Percentiles rank a stretch among this genome's conserved stretches.
phyloP scores from a whole-genome alignment of 2,329 filamentous ascomycete species.

The Colletotrichum nymphaeae region DNA sequence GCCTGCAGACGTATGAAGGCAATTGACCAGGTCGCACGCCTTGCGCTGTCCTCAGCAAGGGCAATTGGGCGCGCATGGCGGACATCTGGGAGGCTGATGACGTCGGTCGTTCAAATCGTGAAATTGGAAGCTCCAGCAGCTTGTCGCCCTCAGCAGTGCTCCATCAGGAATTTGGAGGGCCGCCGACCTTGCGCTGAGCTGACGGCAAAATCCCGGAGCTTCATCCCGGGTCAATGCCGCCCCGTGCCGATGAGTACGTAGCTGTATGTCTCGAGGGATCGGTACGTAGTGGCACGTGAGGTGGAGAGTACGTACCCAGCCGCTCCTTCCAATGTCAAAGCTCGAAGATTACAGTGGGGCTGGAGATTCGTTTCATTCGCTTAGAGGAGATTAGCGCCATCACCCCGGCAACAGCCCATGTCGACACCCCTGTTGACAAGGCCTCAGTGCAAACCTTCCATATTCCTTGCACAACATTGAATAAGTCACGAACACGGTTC shows the following conservation, averaged over 20 bases:
- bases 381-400: not conserved
- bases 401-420: constrained; percentile 21
- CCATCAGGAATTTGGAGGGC: constrained; percentile 6
- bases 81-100: constrained; percentile 27
- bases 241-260: not conserved
- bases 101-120: constrained; percentile 27
- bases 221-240: not conserved
- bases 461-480: constrained; percentile 25
- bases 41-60: constrained; percentile 50
- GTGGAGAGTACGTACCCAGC: no score
- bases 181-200: not conserved
- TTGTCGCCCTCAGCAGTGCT: not conserved
- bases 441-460: constrained; percentile 1
- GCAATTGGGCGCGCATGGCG: constrained; percentile 58
- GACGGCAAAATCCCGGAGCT: constrained; percentile 14
- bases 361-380: not conserved
- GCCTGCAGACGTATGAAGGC: constrained; percentile 59
- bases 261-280: no score
- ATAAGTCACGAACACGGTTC: constrained; percentile 10
- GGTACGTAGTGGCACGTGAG: no score
- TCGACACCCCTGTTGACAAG: constrained; percentile 26
- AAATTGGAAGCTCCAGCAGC: constrained; percentile 17
- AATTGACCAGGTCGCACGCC: constrained; percentile 40
- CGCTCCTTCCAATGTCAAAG: no score
- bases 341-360: not conserved